Evolutionary conservation across 2,329 filamentous ascomycete genomes (phyloP).

Genomic region (Phaeoacremonium minimum): DNA sequence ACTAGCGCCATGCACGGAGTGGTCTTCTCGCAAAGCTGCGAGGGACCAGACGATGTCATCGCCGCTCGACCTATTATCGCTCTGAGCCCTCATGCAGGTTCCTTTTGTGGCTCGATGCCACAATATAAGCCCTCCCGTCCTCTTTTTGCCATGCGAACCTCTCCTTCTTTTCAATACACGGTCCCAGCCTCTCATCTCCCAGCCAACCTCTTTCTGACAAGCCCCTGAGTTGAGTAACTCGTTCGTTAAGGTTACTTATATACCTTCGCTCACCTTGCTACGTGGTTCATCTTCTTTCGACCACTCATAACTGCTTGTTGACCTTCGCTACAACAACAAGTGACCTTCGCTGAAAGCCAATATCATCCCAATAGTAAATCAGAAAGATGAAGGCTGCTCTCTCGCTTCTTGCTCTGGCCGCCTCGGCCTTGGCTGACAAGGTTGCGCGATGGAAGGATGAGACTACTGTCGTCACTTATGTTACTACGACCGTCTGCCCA

Average conservation of each 20-base stretch:
- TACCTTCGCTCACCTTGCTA: slow-evolving; percentile 5
- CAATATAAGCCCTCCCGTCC: not conserved
- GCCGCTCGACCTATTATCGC: not conserved
- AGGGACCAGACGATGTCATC: not conserved
- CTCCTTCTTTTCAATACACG: too few species aligned
- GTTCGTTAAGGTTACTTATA: slow-evolving; percentile 22
- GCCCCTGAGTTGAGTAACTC: too few species aligned
- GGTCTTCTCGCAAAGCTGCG: too few species aligned
- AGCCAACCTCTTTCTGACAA: slow-evolving; percentile 12
- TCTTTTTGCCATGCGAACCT: not conserved
- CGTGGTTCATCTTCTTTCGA: not conserved
- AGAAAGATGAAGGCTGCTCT: slow-evolving; percentile 25
- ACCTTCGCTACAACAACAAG: slow-evolving; percentile 8
- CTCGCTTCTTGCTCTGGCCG: slow-evolving; percentile 22
- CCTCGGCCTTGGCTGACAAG: slow-evolving; percentile 19
- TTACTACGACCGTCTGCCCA: slow-evolving; percentile 39
- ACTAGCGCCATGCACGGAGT: too few species aligned
- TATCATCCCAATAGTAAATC: slow-evolving; percentile 2
- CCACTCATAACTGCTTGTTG: slow-evolving; percentile 1
- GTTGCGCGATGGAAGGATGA: slow-evolving; percentile 10
- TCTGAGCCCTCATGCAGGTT: not conserved
- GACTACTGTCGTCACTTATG: slow-evolving; percentile 26
- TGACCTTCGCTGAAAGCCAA: slow-evolving; percentile 3
- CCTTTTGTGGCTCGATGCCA: not conserved
- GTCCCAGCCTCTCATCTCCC: slow-evolving; percentile 8